phyloP scores from a whole-genome alignment of 805 yeast species.

The Wilhelminamyces savonicus region DNA sequence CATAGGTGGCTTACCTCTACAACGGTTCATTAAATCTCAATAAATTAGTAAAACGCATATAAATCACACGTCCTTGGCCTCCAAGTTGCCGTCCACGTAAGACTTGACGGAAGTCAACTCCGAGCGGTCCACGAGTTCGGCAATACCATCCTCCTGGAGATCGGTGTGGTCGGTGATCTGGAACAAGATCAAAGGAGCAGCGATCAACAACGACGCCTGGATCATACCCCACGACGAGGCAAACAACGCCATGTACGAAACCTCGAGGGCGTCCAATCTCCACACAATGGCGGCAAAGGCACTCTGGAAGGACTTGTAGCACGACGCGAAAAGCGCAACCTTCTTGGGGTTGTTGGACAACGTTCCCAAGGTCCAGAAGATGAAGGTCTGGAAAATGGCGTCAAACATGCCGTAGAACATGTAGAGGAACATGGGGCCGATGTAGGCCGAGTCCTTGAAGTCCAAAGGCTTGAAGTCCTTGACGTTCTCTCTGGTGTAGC shows the following conservation, averaged over 20 bases:
- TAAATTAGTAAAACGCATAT: too few species aligned
- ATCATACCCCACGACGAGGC: constrained; percentile 48
- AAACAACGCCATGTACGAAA: constrained; percentile 36
- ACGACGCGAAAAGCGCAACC: constrained; percentile 52
- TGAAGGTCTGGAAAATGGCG: constrained; percentile 53
- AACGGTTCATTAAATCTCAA: too few species aligned
- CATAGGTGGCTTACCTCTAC: too few species aligned
- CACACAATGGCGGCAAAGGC: constrained; percentile 60
- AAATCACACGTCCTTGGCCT: too few species aligned
- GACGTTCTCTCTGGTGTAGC: constrained; percentile 33
- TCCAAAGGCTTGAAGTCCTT: constrained; percentile 29
- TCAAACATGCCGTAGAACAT: constrained; percentile 57
- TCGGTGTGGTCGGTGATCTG: constrained; percentile 40
- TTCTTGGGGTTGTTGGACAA: constrained; percentile 52
- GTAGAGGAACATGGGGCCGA: constrained; percentile 58
- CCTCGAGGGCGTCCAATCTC: constrained; percentile 44
- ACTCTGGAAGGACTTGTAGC: constrained; percentile 58
- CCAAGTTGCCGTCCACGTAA: too few species aligned
- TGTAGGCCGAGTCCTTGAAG: constrained; percentile 40
- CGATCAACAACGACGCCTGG: constrained; percentile 42
- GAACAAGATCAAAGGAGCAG: constrained; percentile 40
- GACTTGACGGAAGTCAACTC: constrained; percentile 23
- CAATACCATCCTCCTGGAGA: constrained; percentile 24
- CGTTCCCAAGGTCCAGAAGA: constrained; percentile 56
- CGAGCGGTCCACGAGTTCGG: constrained; percentile 11